Conservation (phyloP, 2,329 filamentous ascomycete genomes). For the Neofusicoccum umdonicola region DNA sequence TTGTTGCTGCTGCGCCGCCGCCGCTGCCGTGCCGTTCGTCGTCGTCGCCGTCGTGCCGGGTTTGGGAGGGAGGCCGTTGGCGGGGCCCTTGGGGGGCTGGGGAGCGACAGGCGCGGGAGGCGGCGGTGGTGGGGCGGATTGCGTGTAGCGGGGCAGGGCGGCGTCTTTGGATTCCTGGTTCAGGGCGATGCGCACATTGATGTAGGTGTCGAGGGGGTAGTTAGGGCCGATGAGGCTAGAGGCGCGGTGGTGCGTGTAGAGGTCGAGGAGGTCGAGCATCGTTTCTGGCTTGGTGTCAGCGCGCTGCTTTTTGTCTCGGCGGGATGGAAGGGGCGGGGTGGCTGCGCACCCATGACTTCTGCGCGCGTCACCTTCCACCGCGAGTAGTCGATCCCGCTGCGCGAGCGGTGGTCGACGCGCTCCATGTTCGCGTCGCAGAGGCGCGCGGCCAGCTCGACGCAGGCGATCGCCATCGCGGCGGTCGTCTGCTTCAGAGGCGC, state of each 20-base stretch:
- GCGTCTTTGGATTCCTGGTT: constrained; percentile 72
- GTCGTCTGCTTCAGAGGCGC: constrained; percentile 86
- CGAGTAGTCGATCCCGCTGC: constrained; percentile 43
- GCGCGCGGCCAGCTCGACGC: constrained; percentile 75
- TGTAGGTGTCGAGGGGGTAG: constrained; percentile 74
- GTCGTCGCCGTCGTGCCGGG: constrained; percentile 30
- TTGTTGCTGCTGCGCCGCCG: constrained; percentile 33
- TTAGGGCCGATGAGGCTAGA: constrained; percentile 70
- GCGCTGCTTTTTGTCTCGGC: too few species aligned
- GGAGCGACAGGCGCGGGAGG: constrained; percentile 12
- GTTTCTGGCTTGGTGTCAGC: constrained; percentile 57
- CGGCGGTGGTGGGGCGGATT: constrained; percentile 46
- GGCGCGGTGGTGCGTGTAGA: constrained; percentile 82
- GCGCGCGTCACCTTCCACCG: constrained; percentile 45
- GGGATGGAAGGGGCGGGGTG: neutral
- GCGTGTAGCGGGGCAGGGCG: constrained; percentile 46
- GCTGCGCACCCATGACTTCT: constrained; percentile 43
- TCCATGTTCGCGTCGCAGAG: constrained; percentile 59
- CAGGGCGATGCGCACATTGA: constrained; percentile 80
- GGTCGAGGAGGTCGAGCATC: constrained; percentile 82
- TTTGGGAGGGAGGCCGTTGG: constrained; percentile 23
- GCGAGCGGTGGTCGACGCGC: constrained; percentile 40
- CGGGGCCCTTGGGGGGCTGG: neutral
- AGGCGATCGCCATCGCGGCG: constrained; percentile 78
- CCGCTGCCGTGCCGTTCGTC: constrained; percentile 15